phyloP scores from a whole-genome alignment of 345 rosid genomes.

The Conringia planisiliqua region DNA sequence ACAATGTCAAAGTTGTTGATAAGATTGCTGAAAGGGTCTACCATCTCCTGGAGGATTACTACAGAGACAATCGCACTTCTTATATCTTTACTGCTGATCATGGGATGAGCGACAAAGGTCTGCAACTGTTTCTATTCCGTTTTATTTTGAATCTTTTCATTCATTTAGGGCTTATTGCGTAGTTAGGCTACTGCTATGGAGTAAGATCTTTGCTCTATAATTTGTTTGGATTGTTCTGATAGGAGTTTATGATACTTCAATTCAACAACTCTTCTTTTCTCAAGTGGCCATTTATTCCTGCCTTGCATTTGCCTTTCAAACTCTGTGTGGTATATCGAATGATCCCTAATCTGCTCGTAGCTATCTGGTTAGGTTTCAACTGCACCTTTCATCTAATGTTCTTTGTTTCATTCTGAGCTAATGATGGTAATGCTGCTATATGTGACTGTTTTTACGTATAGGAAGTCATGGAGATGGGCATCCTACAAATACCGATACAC shows the following conservation, averaged over 20 bases:
- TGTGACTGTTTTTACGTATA: background rate
- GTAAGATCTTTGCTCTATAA: background rate
- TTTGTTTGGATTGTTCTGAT: slow-evolving; percentile 14
- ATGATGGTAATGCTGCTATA: slow-evolving; percentile 10
- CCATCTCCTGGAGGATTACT: slow-evolving; percentile 77
- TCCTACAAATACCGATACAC: slow-evolving; percentile 90
- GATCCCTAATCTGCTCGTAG: slow-evolving; percentile 4
- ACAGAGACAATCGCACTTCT: slow-evolving; percentile 80
- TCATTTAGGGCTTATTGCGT: background rate
- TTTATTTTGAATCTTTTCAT: background rate
- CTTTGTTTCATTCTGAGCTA: background rate
- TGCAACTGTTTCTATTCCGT: background rate
- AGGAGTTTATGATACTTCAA: background rate
- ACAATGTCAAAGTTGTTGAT: slow-evolving; percentile 94
- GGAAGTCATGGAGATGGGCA: slow-evolving; percentile 99
- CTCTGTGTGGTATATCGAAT: slow-evolving; percentile 1
- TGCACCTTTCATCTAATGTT: slow-evolving; percentile 11
- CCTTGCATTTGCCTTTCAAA: slow-evolving; percentile 11
- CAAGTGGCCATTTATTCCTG: slow-evolving; percentile 10
- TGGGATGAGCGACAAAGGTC: slow-evolving; percentile 98
- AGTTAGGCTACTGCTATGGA: background rate
- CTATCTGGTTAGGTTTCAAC: slow-evolving; percentile 19
- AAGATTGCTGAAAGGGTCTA: slow-evolving; percentile 71
- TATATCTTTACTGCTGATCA: slow-evolving; percentile 96
- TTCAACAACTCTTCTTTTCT: slow-evolving; percentile 2